These are phyloP conservation scores for Gyromitra esculenta DNA, from an alignment of 2,329 filamentous ascomycete species.

Conservation along the genomic window DNA sequence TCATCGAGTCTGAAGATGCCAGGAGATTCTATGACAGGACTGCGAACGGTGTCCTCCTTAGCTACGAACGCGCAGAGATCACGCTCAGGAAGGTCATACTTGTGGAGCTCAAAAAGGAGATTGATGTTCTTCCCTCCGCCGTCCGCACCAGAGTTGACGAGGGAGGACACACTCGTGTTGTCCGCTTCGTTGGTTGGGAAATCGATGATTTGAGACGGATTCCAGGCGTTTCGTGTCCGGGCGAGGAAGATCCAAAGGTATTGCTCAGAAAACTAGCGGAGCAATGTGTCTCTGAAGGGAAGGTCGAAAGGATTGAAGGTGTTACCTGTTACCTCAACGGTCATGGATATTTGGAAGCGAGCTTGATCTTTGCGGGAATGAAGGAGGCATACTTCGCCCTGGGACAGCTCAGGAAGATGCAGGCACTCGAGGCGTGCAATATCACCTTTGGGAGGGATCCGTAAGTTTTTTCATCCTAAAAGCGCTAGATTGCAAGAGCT, in stretches of 20 bases:
- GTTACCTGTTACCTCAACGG: background rate
- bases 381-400: slow-evolving; percentile 31
- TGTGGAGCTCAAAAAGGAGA: slow-evolving; percentile 12
- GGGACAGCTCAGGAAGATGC: background rate
- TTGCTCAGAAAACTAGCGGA: slow-evolving; percentile 6
- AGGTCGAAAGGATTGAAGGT: slow-evolving; percentile 6
- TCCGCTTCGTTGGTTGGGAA: slow-evolving; percentile 36
- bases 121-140: slow-evolving; percentile 28
- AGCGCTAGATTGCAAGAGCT: background rate
- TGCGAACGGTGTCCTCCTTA: slow-evolving; percentile 20
- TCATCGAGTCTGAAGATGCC: slow-evolving; percentile 25
- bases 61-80: background rate
- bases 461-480: slow-evolving; percentile 14
- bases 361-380: slow-evolving; percentile 30
- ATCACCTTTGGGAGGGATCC: slow-evolving; percentile 47
- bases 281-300: slow-evolving; percentile 1
- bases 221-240: background rate
- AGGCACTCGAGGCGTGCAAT: slow-evolving; percentile 39
- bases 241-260: background rate
- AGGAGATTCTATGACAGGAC: slow-evolving; percentile 6
- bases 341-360: slow-evolving; percentile 8
- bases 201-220: background rate
- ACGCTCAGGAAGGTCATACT: slow-evolving; percentile 3
- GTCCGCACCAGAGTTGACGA: slow-evolving; percentile 12
- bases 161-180: slow-evolving; percentile 12